Evolutionary conservation across 306 rosid genomes (phyloP).

Genomic region (Casuarina glauca): DNA sequence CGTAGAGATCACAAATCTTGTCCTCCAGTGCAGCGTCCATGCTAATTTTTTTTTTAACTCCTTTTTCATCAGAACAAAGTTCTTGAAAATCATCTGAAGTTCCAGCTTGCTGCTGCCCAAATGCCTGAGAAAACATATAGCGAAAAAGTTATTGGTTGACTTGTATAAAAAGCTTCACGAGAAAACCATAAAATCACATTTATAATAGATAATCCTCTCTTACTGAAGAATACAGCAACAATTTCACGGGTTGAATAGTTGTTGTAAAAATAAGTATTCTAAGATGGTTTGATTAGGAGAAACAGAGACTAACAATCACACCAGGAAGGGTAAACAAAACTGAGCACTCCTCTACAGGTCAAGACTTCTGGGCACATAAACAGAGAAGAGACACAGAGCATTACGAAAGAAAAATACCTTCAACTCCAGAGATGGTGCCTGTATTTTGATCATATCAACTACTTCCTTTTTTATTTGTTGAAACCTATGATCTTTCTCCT

Average conservation of each 20-base stretch:
- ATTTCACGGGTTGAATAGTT: neutral
- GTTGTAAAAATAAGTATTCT: constrained; percentile 3
- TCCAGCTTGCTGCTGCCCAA: constrained; percentile 67
- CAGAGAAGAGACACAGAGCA: neutral
- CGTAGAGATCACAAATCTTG: constrained; percentile 97
- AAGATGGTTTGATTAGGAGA: neutral
- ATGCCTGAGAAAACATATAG: constrained; percentile 43
- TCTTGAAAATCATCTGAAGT: constrained; percentile 64
- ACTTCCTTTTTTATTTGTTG: constrained; percentile 88
- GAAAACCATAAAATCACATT: constrained; percentile 16
- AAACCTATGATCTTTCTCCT: constrained; percentile 87
- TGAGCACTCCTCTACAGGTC: neutral
- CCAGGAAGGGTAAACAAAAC: constrained; percentile 19
- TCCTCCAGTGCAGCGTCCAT: constrained; percentile 91
- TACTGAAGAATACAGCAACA: constrained; percentile 10
- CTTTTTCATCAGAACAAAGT: constrained; percentile 62
- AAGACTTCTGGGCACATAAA: neutral
- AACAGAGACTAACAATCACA: constrained; percentile 20
- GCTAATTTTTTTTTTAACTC: constrained; percentile 54
- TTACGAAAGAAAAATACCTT: constrained; percentile 51
- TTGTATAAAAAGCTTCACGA: constrained; percentile 20
- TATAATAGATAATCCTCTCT: constrained; percentile 18
- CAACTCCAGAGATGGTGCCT: constrained; percentile 53
- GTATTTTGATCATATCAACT: constrained; percentile 73
- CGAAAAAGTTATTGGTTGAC: constrained; percentile 11